Base-by-base conservation (phyloP, 2,329 filamentous ascomycete species). In the Calonectria fujianensis region DNA sequence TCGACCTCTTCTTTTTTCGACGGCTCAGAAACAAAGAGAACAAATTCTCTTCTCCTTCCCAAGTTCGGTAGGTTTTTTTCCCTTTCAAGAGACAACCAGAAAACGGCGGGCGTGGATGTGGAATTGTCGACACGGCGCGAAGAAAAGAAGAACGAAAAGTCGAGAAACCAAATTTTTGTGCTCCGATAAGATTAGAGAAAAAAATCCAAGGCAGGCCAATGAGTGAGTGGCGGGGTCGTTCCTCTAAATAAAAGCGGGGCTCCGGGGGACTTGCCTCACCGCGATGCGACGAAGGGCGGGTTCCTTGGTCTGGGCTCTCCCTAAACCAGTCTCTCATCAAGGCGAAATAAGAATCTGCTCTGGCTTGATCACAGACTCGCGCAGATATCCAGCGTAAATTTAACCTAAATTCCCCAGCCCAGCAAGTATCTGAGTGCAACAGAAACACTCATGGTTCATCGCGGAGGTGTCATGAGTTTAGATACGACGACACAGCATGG, bases 141-240 rank as follows among this genome's bases (percentile, higher is more conserved):
- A 41, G 68, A 69, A 48, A 51, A 50, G 14, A 32, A 45, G 52
- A 68, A 39, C 35, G 50, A 65, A 57, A 65, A 48, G 61, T 65
- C 50, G 50, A 29, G 35, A 39, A 63, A 39, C 57, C 57, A 63
- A 63, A 39, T 29, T 57, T 63, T 63, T 63, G 57, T 63, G 35
- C n/a, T 61, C 32, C 57, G 82, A 83, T 83, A 83, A 83, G 82
- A 83, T 82, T 81, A 79, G 79, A 75, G 77, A 82, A 83, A 83
- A 82, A 77, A 83, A 83, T 83, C 79, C 78, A 64, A 79, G 75
- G 65, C 71, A 61, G 71, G 70, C 78, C 74, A 77, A 77, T 63
- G 57, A n/a, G 16, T 39, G 32, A 37, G 57, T 63, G 20, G 57
- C 57, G 57, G 57, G 57, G 57, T 63, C n/a, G 57, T 57, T 57